Percentiles rank a stretch among this genome's conserved stretches.
These are phyloP conservation scores for Boehmeria nivea DNA, from an alignment of 306 rosid genomes.

Conservation along the genomic window DNA sequence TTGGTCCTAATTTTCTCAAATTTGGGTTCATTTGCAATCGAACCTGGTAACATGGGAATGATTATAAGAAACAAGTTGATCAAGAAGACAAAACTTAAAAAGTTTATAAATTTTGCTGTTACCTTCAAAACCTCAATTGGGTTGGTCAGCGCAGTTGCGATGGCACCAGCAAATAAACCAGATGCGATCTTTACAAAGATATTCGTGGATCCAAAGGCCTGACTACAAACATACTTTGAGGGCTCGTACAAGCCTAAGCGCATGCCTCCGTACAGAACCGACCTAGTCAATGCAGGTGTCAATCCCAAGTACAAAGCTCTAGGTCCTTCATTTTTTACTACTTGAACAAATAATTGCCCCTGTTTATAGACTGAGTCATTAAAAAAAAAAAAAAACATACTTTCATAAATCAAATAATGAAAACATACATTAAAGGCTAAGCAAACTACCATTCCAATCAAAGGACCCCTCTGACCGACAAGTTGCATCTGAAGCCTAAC, in stretches of 20 bases:
- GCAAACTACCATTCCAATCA: conserved; percentile 77
- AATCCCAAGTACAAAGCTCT: conserved; percentile 82
- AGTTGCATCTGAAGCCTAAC: conserved; percentile 99
- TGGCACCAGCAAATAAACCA: conserved; percentile 73
- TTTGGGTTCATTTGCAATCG: conserved; percentile 84
- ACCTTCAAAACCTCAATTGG: conserved; percentile 95
- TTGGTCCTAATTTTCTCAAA: conserved; percentile 49
- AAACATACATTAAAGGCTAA: conserved; percentile 19
- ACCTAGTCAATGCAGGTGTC: conserved; percentile 85
- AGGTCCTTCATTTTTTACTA: conserved; percentile 73
- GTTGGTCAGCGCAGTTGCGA: conserved; percentile 85
- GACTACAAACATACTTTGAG: conserved; percentile 69
- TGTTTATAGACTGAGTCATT: conserved; percentile 24
- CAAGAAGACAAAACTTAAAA: background rate
- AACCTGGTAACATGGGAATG: conserved; percentile 52
- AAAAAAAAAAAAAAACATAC: background rate
- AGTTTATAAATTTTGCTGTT: conserved; percentile 8
- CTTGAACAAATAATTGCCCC: conserved; percentile 58
- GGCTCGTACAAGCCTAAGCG: conserved; percentile 98
- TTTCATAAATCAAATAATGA: conserved; percentile 21
- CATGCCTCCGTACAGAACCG: conserved; percentile 86
- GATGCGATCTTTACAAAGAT: conserved; percentile 76
- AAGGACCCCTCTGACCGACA: conserved; percentile 88
- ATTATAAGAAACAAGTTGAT: conserved; percentile 15
- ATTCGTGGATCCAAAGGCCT: conserved; percentile 79